Percentiles rank a stretch among this genome's conserved stretches.
These are phyloP conservation scores for Stemphylium lycopersici DNA, from an alignment of 2,329 filamentous ascomycete genomes.

Conservation along the genomic window DNA sequence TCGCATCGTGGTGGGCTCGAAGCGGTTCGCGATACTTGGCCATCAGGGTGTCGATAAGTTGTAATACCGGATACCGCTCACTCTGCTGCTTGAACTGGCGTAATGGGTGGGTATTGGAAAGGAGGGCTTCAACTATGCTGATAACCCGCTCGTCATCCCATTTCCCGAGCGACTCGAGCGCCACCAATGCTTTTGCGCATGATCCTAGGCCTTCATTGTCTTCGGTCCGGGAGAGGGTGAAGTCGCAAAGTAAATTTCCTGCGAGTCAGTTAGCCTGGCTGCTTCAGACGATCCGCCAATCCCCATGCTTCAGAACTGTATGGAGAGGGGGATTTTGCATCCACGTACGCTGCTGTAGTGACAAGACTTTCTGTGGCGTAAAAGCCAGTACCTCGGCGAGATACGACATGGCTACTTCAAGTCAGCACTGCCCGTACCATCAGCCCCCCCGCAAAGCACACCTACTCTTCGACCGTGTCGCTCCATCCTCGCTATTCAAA, in stretches of 20 bases:
- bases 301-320: neutral
- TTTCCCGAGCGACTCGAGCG: conserved; percentile 64
- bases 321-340: neutral
- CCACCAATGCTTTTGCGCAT: conserved; percentile 63
- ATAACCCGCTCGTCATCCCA: conserved; percentile 64
- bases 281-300: neutral
- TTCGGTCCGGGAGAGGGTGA: conserved; percentile 68
- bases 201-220: conserved; percentile 60
- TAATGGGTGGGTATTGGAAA: conserved; percentile 62
- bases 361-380: conserved; percentile 61
- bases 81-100: conserved; percentile 67
- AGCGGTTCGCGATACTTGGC: conserved; percentile 57
- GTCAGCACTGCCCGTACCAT: conserved; percentile 17
- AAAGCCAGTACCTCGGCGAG: conserved; percentile 58
- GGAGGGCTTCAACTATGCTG: conserved; percentile 58
- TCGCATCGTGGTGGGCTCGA: conserved; percentile 58
- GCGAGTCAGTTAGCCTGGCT: conserved; percentile 12
- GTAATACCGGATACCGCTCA: conserved; percentile 66
- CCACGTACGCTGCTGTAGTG: conserved; percentile 62
- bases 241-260: conserved; percentile 65
- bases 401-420: conserved; percentile 53
- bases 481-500: conserved; percentile 69
- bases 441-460: conserved; percentile 22
- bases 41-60: conserved; percentile 67
- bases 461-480: conserved; percentile 63